Evolutionary conservation across 2,329 filamentous ascomycete genomes (phyloP).

Genomic region (Cytospora piceicola): DNA sequence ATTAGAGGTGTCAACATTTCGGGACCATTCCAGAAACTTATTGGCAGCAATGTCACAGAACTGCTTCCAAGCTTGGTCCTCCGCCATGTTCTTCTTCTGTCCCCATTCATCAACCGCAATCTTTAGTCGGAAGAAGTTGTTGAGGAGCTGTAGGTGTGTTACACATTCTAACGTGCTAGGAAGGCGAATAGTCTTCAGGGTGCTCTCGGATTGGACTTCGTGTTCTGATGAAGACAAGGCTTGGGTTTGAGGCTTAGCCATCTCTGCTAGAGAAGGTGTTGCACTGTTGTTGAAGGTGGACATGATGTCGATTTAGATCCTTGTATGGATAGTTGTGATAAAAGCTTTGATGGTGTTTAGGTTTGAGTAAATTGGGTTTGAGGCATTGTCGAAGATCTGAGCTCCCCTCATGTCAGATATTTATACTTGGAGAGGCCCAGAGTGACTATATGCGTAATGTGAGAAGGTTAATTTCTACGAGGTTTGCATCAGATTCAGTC

Average conservation of each 20-base stretch:
- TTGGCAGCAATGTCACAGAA: constrained; percentile 6
- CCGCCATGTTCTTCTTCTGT: not conserved
- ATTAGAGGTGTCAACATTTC: constrained; percentile 6
- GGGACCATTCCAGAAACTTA: constrained; percentile 11
- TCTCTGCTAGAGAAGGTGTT: not conserved
- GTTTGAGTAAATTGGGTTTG: too few relatives aligned
- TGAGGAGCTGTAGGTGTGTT: constrained; percentile 7
- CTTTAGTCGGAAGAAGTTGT: constrained; percentile 2
- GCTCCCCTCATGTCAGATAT: too few relatives aligned
- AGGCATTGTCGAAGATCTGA: too few relatives aligned
- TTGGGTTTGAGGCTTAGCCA: not conserved
- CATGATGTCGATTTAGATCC: not conserved
- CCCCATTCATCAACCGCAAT: not conserved
- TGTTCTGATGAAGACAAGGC: too few relatives aligned
- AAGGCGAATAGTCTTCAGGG: not conserved
- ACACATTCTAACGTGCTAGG: not conserved
- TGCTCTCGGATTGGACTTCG: not conserved
- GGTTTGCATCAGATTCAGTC: too few relatives aligned
- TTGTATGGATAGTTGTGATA: not conserved
- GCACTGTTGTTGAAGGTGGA: not conserved
- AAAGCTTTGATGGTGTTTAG: too few relatives aligned
- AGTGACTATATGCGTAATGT: too few relatives aligned
- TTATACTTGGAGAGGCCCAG: too few relatives aligned
- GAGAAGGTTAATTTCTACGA: too few relatives aligned
- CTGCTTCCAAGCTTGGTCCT: not conserved